Evolutionary conservation across 2,329 filamentous ascomycete species (phyloP), one percentile per base, ranked within the genome.

Genomic region (Aspergillus ochraceus): DNA sequence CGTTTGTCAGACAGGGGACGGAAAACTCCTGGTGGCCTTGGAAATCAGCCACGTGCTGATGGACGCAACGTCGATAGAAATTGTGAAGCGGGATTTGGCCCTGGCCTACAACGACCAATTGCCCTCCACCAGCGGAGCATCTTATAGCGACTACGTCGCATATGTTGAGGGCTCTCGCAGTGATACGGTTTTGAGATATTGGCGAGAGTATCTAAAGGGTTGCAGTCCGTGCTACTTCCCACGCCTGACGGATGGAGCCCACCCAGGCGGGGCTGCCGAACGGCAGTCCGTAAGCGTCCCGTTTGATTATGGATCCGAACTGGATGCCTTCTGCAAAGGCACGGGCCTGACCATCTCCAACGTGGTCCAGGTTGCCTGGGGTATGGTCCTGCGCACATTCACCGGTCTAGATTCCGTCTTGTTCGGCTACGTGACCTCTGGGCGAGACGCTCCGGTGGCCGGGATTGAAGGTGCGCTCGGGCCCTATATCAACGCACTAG

Each of bases 401-500:
- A 64, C 62, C 4, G 54, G 58, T 26, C 61, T 61, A 19, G 60
- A 66, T 12, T 68, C 73, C 39, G 65, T 76, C 14, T 68, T 62
- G 10, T 76, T 75, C 59, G 73, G 71, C 6, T 68, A 70, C 47
- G 60, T 71, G 9, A 62, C 65, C 8, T 71, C 72, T 10, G 71
- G 72, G 19, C 60, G 73, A 55, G 77, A 81, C 59, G 67, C 76
- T 20, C 73, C 75, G 0, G 61, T 81, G 4, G 61, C 70, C 6
- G 71, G 70, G 4, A 72, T 81, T 12, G 67, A 77, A 46, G 69
- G 73, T 22, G 72, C 74, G 2, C 72, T 80, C 26, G 79, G 79
- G 20, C 59, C 63, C n/a, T 79, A 81, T 45, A 79, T 83, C 55
- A 82, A 80, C 49, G 81, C 83, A 75, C 73, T 84, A 2, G 75